Evolutionary conservation across 2,329 filamentous ascomycete genomes (phyloP), one percentile per base, ranked within the genome.

Genomic region (Alternaria ethzedia): DNA sequence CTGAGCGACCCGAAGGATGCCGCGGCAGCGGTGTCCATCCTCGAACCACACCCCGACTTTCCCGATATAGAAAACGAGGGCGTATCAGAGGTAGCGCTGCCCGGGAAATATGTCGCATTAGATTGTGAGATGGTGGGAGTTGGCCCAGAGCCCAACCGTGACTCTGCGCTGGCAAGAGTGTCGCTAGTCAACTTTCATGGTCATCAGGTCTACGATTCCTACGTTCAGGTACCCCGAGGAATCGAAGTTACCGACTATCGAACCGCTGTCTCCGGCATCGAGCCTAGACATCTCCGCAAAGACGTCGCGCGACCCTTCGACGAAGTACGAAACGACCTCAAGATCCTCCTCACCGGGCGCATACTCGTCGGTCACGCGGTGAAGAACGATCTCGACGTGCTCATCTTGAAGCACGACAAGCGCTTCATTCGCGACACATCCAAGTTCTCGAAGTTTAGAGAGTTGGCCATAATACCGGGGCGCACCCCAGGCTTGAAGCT

Each of bases 111-210:
- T 78, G 83, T 99, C 45, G 91, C 92, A 20, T 88, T 99, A 50
- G 96, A 99, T 83, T 99, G 96, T 80, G 96, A 99, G 82, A 99
- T 99, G 96, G 96, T 99, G 25, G 96, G 95, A 51, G 88, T 96
- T 12, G 92, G 91, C 0, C 80, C 88, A 6, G 78, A 82, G 43
- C 83, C 87, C 4, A 88, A 88, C 54, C 85, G 90, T 67, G 87
- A 89, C 75, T 94, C 93, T 36, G 89, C 89, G 0, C 87, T 99
- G 47, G 96, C 96, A 1, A 88, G 96, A 50, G 93, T 95, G 59
- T 97, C 92, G 75, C 83, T 97, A 15, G 94, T 97, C 70, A 97
- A 98, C 80, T 99, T 94, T 80, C 93, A 97, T 77, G 94, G 94
- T 17, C 88, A 91, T 26, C 93, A 97, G 79, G 83, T 99, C 49